Evolutionary conservation across 2,329 filamentous ascomycete genomes (phyloP), one percentile per base, ranked within the genome.

Genomic region (Zarea fungicola): DNA sequence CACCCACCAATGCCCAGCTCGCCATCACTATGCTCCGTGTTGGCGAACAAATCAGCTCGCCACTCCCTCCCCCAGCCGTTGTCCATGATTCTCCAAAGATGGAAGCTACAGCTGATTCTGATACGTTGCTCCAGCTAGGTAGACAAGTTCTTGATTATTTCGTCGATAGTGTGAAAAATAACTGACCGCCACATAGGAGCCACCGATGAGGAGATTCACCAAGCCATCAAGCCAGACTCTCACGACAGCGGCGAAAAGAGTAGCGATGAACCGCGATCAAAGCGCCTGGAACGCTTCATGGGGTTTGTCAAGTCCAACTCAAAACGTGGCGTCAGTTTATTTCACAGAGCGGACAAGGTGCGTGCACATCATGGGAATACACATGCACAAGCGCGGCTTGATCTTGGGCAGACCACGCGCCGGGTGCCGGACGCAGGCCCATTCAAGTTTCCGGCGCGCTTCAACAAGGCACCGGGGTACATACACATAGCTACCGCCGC

Each of bases 1-100:
- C 92, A 0, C 89, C 89, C 1, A 95, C 88, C 2, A 92, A 95
- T 61, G 87, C 88, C 3, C 89, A 95, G 60, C 78, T 95, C n/a
- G 84, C 88, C 0, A 71, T 95, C 25, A 93, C 89, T 0, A 75
- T 95, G 1, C 79, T 95, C 10, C 85, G 89, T 6, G 81, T 92
- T 28, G 88, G 88, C 36, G 89, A 95, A 65, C 80, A 80, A 10
- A 91, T 91, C 66, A 86, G 87, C 55, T 83, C 87, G 1, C 89
- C 89, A 0, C 66, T 93, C 0, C 87, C 87, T 0, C 83, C 78
- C 0, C 75, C 76, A 0, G 74, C 73, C 0, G 55, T 59, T 0
- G 62, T 65, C 3, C 59, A 62, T 18, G 58, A 73, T 0, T 63
- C 69, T 0, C 58, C 67, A 2, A 55, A 64, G 21, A 64, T 73